Evolutionary conservation across 2,329 filamentous ascomycete species (phyloP), one percentile per base, ranked within the genome.

Genomic region (Ceratocystis smalleyi): DNA sequence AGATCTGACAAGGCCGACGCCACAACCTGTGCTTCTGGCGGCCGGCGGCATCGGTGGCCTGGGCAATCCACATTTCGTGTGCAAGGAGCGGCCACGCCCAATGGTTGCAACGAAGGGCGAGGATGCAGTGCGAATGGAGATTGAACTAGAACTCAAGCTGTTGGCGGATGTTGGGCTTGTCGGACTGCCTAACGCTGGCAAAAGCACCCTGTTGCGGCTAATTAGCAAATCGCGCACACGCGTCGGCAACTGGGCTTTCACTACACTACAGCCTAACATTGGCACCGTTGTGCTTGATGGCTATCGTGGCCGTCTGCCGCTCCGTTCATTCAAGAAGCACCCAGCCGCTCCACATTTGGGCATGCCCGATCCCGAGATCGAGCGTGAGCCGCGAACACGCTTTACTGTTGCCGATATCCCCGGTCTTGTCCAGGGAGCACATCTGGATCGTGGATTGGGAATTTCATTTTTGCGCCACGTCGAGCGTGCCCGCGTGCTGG

Each of bases 361-460:
- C 68, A 72, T 71, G 70, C 75, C 69, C 19, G 77, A 71, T 69
- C 77, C 68, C 72, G 78, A 73, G 4, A 75, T 79, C 59, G 64
- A 65, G 22, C 24, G 22, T 1, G 61, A 63, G 64, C 60, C 64
- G 61, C 45, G 30, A 19, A 90, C 87, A 1, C 85, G 88, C 65
- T 96, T 97, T 74, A 95, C 89, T 7, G 87, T 99, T 66, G 94
- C 94, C 17, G 94, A 99, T 73, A 97, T 99, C 65, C 94, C 94
- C 1, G 94, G 94, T 1, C 78, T 99, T 66, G 90, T 99, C 59
- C 86, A 95, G 73, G 91, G 89, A 68, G 94, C 94, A 0, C 92
- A 97, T 75, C 81, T 96, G 7, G 91, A 99, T 74, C 87, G 86
- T 68, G 94, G 94, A 0, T 81, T 99, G 0, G 94, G 94, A 0